Evolutionary conservation across 2,329 filamentous ascomycete genomes (phyloP), one percentile per base, ranked within the genome.

Genomic region (Curvularia sp.): DNA sequence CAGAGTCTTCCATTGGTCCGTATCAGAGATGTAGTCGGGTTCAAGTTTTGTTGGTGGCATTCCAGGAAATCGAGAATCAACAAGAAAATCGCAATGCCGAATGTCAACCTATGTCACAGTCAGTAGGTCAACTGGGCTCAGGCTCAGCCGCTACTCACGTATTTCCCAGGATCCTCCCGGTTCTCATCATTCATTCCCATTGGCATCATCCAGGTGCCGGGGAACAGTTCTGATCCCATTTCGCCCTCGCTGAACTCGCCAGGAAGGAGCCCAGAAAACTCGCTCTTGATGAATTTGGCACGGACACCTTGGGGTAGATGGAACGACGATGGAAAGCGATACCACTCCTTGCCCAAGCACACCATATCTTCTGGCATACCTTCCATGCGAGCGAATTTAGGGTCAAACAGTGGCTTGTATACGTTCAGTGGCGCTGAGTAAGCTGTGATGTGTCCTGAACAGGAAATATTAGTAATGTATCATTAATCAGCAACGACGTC

Each of bases 281-380:
- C 92, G 67, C 92, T 96, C 65, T 90, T 91, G 67, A 99, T 82
- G 71, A 97, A 99, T 68, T 95, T 97, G 68, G 91, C 90, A 64
- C 86, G 89, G 81, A 95, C 91, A 49, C 87, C 85, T n/a, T 88
- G 82, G 0, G 95, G 94, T 3, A 99, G 82, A 74, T 95, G 93
- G 80, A 93, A 98, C 0, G 93, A 96, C 0, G 91, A 94, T 1
- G 95, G 94, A 74, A 97, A 98, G 35, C 95, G 91, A 77, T 99
- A 97, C 95, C 95, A 99, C 75, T 99, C 95, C 75, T 98, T 99
- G 28, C 92, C 93, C 39, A 97, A 86, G 75, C 95, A 99, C 2
- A 99, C 86, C 18, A 83, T 88, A 62, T 92, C 89, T 15, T 88
- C 90, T 1, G 80, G 75, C n/a, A 83, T 88, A 62, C 92, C 89